These are phyloP conservation scores for Carex kokanica DNA, from an alignment of 176 grass and related monocot genomes.

Conservation along the genomic window DNA sequence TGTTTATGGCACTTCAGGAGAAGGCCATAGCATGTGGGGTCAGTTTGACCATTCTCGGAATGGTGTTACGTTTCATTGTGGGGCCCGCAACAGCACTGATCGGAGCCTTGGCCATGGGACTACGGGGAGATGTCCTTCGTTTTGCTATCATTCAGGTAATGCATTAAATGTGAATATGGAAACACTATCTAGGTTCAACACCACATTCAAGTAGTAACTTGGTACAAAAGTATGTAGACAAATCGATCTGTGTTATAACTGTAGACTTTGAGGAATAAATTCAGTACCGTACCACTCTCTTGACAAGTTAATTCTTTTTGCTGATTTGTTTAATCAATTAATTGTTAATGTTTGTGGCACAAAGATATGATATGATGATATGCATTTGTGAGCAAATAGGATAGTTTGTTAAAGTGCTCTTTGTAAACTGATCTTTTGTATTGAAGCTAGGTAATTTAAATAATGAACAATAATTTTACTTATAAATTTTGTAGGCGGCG, in stretches of 20 bases:
- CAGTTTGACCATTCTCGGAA: slow-evolving; percentile 41
- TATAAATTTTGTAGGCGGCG: slow-evolving; percentile 40
- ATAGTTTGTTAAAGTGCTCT: not conserved
- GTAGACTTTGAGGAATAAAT: too few relatives aligned
- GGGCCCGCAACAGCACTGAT: slow-evolving; percentile 46
- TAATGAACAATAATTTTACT: not conserved
- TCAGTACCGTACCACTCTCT: not conserved
- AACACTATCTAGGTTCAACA: not conserved
- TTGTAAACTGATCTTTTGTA: not conserved
- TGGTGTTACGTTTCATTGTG: slow-evolving; percentile 60
- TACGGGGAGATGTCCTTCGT: slow-evolving; percentile 59
- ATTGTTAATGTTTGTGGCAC: not conserved
- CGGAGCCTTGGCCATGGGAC: slow-evolving; percentile 44
- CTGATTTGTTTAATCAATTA: not conserved
- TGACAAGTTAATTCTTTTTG: not conserved
- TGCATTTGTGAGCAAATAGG: not conserved
- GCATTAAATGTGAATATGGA: not conserved
- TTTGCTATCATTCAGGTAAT: slow-evolving; percentile 70
- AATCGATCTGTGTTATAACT: not conserved
- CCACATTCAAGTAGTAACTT: too few relatives aligned
- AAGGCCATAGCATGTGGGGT: slow-evolving; percentile 66
- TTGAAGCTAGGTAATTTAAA: not conserved
- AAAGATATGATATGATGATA: not conserved
- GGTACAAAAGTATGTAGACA: not conserved
- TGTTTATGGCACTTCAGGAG: slow-evolving; percentile 89